Percentiles rank a stretch among this genome's conserved stretches.
These are phyloP conservation scores for Ogataea hybrid DNA, from an alignment of 1,139 yeast species.

Conservation along the genomic window DNA sequence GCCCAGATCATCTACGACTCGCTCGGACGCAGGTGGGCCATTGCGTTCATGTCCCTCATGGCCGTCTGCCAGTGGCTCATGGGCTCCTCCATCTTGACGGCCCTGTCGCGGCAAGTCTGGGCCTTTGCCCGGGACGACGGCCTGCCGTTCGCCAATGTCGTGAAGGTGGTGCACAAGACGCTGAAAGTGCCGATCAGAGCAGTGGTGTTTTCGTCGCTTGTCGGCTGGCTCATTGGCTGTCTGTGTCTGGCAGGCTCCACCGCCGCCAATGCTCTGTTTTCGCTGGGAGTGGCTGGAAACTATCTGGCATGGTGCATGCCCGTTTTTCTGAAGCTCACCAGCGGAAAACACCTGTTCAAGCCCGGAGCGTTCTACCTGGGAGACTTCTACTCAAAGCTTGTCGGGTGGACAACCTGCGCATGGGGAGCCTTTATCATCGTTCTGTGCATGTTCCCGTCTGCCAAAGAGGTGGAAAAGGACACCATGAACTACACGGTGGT, in stretches of 20 bases:
- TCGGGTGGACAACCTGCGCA: slow-evolving; percentile 35
- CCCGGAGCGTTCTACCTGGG: slow-evolving; percentile 72
- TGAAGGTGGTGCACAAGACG: slow-evolving; percentile 52
- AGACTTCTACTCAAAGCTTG: slow-evolving; percentile 38
- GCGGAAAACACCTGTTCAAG: slow-evolving; percentile 46
- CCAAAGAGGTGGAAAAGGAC: slow-evolving; percentile 34
- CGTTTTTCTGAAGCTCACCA: slow-evolving; percentile 46
- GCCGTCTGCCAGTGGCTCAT: slow-evolving; percentile 62
- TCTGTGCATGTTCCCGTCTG: slow-evolving; percentile 42
- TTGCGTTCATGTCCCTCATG: slow-evolving; percentile 59
- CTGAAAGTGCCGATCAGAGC: slow-evolving; percentile 61
- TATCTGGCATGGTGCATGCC: slow-evolving; percentile 62
- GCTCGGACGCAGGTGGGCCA: slow-evolving; percentile 69
- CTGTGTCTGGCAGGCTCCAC: slow-evolving; percentile 55
- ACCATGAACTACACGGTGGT: slow-evolving; percentile 60
- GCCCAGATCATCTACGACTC: slow-evolving; percentile 68
- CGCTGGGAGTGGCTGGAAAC: slow-evolving; percentile 59
- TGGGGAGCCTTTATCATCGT: slow-evolving; percentile 44
- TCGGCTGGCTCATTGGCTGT: slow-evolving; percentile 52
- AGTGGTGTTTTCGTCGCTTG: slow-evolving; percentile 49
- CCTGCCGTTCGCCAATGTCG: slow-evolving; percentile 42
- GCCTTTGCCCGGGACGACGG: slow-evolving; percentile 55
- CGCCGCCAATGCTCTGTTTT: slow-evolving; percentile 63
- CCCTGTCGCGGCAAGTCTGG: slow-evolving; percentile 51
- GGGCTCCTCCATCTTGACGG: slow-evolving; percentile 58